Evolutionary conservation across 306 rosid genomes (phyloP).

Genomic region (Ammopiptanthus mongolicus): DNA sequence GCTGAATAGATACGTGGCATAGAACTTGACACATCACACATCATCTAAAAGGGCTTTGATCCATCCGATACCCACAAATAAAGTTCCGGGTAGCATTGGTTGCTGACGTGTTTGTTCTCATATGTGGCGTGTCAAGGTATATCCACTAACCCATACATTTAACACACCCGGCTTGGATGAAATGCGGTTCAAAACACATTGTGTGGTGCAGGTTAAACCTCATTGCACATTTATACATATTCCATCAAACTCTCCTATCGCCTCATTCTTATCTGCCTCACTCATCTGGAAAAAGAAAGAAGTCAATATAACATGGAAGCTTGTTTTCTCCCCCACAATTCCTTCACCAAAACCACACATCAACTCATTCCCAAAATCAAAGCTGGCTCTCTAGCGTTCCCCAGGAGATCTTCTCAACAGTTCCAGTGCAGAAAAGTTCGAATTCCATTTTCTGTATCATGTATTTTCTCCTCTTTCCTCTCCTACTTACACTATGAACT

Average conservation of each 20-base stretch:
- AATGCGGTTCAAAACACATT: slow-evolving; percentile 22
- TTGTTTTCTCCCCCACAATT: slow-evolving; percentile 53
- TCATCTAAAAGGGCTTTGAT: slow-evolving; percentile 25
- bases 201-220: slow-evolving; percentile 50
- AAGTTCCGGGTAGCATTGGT: slow-evolving; percentile 16
- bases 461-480: slow-evolving; percentile 39
- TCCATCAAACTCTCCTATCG: background rate
- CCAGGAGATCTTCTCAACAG: slow-evolving; percentile 28
- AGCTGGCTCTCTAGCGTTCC: background rate
- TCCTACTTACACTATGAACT: background rate
- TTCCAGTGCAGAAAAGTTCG: slow-evolving; percentile 33
- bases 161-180: slow-evolving; percentile 33
- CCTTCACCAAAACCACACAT: slow-evolving; percentile 43
- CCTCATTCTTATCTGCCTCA: slow-evolving; percentile 12
- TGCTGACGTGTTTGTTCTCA: slow-evolving; percentile 2
- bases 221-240: slow-evolving; percentile 21
- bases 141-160: slow-evolving; percentile 51
- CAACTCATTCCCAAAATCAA: slow-evolving; percentile 27
- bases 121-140: slow-evolving; percentile 36
- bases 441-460: slow-evolving; percentile 30
- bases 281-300: background rate
- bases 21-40: slow-evolving; percentile 40
- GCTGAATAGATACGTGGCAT: slow-evolving; percentile 21
- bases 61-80: slow-evolving; percentile 25
- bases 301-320: slow-evolving; percentile 57